Evolutionary conservation across 768 basidiomycete species (phyloP).

Genomic region (Lactarius sanguifluus): DNA sequence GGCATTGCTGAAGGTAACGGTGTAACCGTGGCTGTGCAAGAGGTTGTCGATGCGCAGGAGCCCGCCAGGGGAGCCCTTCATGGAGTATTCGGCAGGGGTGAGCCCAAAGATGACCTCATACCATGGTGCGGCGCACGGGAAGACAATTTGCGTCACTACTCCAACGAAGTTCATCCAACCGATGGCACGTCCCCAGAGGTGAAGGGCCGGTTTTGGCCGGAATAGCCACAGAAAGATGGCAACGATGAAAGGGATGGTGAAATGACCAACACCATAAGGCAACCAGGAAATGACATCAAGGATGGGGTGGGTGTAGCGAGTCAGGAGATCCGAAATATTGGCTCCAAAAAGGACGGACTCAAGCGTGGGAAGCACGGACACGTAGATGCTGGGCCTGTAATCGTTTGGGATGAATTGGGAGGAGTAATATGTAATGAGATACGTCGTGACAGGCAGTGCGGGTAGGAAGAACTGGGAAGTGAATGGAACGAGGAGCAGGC

Average conservation of each 20-base stretch:
- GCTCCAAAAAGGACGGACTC: slow-evolving; percentile 96
- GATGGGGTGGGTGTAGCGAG: slow-evolving; percentile 87
- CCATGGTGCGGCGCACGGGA: slow-evolving; percentile 96
- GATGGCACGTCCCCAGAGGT: slow-evolving; percentile 83
- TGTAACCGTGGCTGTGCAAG: slow-evolving; percentile 76
- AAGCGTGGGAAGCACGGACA: slow-evolving; percentile 90
- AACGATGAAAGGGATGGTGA: slow-evolving; percentile 81
- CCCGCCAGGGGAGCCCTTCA: slow-evolving; percentile 92
- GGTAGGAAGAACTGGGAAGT: slow-evolving; percentile 91
- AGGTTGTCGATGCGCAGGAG: slow-evolving; percentile 89
- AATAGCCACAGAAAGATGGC: slow-evolving; percentile 89
- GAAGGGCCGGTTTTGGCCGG: slow-evolving; percentile 74
- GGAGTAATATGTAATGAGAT: slow-evolving; percentile 84
- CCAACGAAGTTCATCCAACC: slow-evolving; percentile 92
- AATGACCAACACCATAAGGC: slow-evolving; percentile 95
- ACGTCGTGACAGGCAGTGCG: slow-evolving; percentile 82
- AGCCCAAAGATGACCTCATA: slow-evolving; percentile 97
- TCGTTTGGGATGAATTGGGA: slow-evolving; percentile 79
- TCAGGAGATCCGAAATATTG: slow-evolving; percentile 96
- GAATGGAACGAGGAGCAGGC: slow-evolving; percentile 75
- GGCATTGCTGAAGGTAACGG: slow-evolving; percentile 75
- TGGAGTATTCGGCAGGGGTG: slow-evolving; percentile 89
- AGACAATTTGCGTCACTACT: slow-evolving; percentile 81
- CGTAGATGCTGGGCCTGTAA: slow-evolving; percentile 82
- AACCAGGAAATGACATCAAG: slow-evolving; percentile 95